phyloP scores from a whole-genome alignment of 1,284 basidiomycete species.

The Amylostereum areolatum region DNA sequence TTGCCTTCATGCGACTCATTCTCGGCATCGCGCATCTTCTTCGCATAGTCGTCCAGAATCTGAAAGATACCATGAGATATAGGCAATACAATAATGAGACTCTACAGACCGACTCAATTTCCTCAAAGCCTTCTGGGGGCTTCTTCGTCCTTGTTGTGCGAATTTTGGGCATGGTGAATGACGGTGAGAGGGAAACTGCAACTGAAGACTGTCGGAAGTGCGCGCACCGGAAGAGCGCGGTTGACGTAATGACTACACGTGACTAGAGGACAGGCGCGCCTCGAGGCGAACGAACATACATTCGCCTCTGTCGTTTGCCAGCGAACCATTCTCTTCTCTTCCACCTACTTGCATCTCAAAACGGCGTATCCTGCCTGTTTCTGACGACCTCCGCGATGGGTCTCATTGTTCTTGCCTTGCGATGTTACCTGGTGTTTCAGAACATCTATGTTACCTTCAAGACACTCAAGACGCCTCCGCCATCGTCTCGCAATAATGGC shows the following conservation, averaged over 20 bases:
- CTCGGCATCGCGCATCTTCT: conserved; percentile 97
- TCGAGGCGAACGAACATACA: no score
- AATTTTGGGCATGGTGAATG: conserved; percentile 82
- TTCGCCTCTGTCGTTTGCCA: no score
- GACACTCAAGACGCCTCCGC: conserved; percentile 60
- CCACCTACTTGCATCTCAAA: no score
- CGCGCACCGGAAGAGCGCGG: background rate
- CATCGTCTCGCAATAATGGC: conserved; percentile 53
- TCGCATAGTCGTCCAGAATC: conserved; percentile 91
- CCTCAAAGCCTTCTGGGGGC: conserved; percentile 96
- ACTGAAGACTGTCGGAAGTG: background rate
- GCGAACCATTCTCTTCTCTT: no score
- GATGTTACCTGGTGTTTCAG: conserved; percentile 62
- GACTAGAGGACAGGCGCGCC: background rate
- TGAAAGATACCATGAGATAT: conserved; percentile 23
- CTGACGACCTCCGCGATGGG: conserved; percentile 39
- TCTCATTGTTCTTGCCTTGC: conserved; percentile 61
- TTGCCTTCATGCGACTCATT: conserved; percentile 98
- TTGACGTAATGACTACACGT: conserved; percentile 3
- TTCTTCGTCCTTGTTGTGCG: conserved; percentile 90
- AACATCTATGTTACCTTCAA: conserved; percentile 83
- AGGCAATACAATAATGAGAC: background rate
- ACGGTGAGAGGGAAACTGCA: background rate
- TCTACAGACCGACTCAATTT: conserved; percentile 72
- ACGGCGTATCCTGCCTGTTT: no score